Percentiles rank a stretch among this genome's conserved stretches.
Conservation (phyloP, 2,329 filamentous ascomycete species). For the Paraphoma sp. region DNA sequence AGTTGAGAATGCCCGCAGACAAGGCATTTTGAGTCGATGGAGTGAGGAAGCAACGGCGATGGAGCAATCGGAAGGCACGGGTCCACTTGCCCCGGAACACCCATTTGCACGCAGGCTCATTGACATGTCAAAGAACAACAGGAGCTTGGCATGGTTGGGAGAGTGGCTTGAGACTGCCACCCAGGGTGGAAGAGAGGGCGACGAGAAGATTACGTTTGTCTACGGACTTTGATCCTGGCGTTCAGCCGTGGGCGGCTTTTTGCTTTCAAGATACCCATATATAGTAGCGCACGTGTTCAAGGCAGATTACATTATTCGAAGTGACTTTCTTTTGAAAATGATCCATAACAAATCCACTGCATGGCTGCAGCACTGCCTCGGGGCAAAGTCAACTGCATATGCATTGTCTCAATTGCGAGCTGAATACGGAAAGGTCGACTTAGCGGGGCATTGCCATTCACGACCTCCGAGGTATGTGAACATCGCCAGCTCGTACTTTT, state of each 20-base stretch:
- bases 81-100: slow-evolving; percentile 37
- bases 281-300: not conserved
- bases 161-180: slow-evolving; percentile 45
- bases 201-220: slow-evolving; percentile 56
- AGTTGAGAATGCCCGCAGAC: slow-evolving; percentile 47
- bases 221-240: slow-evolving; percentile 43
- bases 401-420: too few relatives aligned
- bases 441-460: too few relatives aligned
- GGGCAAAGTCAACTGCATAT: too few relatives aligned
- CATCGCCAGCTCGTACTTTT: too few relatives aligned
- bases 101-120: slow-evolving; percentile 17
- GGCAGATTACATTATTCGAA: too few relatives aligned
- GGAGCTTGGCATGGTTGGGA: slow-evolving; percentile 24
- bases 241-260: not conserved
- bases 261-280: not conserved
- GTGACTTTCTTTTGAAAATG: too few relatives aligned
- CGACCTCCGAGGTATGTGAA: too few relatives aligned
- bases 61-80: slow-evolving; percentile 37
- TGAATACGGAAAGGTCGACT: too few relatives aligned
- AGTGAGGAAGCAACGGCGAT: slow-evolving; percentile 50
- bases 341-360: too few relatives aligned
- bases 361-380: too few relatives aligned
- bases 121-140: slow-evolving; percentile 8
- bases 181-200: slow-evolving; percentile 47
- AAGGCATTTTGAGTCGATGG: slow-evolving; percentile 40